Conservation (phyloP, 805 yeast species). For the Pichia nakasei region DNA sequence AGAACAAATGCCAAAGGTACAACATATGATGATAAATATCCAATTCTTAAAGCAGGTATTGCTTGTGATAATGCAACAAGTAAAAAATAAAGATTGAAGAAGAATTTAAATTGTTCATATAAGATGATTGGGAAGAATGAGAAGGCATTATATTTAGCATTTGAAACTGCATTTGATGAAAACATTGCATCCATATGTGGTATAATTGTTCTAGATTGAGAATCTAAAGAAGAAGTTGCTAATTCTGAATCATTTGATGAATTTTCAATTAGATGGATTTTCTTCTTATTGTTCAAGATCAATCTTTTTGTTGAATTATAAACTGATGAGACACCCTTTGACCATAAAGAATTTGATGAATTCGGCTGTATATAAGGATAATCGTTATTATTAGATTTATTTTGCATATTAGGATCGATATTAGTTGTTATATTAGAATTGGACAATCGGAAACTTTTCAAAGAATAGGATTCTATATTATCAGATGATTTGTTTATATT, state of each 20-base stretch:
- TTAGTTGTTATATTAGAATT: constrained; percentile 1
- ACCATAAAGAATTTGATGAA: constrained; percentile 22
- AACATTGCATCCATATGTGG: constrained; percentile 30
- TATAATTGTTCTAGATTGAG: constrained; percentile 27
- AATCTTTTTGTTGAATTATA: constrained; percentile 20
- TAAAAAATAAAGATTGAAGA: constrained; percentile 86
- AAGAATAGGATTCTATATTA: constrained; percentile 20
- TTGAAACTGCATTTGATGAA: constrained; percentile 76
- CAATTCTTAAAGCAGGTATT: constrained; percentile 82
- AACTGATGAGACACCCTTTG: constrained; percentile 22
- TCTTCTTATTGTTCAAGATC: constrained; percentile 19
- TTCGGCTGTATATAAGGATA: background rate
- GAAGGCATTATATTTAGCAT: constrained; percentile 86
- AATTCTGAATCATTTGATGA: constrained; percentile 10
- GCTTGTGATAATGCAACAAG: constrained; percentile 91
- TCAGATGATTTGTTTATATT: constrained; percentile 21
- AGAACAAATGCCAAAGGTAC: constrained; percentile 93
- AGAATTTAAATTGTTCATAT: constrained; percentile 94
- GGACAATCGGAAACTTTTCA: constrained; percentile 20
- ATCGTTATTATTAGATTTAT: background rate
- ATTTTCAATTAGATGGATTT: constrained; percentile 20
- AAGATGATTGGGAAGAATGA: constrained; percentile 83
- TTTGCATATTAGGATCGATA: constrained; percentile 3
- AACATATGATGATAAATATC: constrained; percentile 84
- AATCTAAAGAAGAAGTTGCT: background rate